Conservation (phyloP, 2,329 filamentous ascomycete species). For the Penicillium sp. region DNA sequence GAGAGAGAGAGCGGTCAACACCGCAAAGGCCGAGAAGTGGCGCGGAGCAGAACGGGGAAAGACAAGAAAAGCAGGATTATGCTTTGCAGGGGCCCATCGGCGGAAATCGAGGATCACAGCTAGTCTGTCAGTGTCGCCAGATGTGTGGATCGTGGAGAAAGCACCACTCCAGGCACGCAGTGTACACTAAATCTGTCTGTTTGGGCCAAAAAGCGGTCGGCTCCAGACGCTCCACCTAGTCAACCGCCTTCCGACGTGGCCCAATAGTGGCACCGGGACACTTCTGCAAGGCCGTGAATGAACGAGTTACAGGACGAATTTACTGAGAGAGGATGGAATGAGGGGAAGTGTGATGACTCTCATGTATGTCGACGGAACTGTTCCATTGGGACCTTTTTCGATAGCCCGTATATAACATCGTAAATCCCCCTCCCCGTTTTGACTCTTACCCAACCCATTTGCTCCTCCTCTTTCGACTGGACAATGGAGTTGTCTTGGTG, state of each 20-base stretch:
- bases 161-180: not conserved
- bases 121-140: not conserved
- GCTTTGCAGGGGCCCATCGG: conserved; percentile 1
- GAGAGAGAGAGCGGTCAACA: conserved; percentile 32
- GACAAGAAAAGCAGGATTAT: not conserved
- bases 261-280: conserved; percentile 19
- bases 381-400: not conserved
- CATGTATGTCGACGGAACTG: not conserved
- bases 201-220: conserved; percentile 22
- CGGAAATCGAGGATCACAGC: not conserved
- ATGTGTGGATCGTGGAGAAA: conserved; percentile 1
- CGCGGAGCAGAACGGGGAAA: conserved; percentile 13
- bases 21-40: conserved; percentile 20
- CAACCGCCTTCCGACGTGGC: conserved; percentile 20
- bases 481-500: not conserved
- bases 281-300: no score
- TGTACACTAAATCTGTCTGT: not conserved
- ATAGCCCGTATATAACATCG: not conserved
- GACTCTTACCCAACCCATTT: not conserved
- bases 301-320: not conserved
- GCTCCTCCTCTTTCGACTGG: not conserved
- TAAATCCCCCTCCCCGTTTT: not conserved
- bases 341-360: conserved; percentile 8
- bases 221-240: conserved; percentile 11
- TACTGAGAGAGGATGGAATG: not conserved